Conservation (phyloP, 2,329 filamentous ascomycete genomes). For the Hymenoscyphus salicellus region DNA sequence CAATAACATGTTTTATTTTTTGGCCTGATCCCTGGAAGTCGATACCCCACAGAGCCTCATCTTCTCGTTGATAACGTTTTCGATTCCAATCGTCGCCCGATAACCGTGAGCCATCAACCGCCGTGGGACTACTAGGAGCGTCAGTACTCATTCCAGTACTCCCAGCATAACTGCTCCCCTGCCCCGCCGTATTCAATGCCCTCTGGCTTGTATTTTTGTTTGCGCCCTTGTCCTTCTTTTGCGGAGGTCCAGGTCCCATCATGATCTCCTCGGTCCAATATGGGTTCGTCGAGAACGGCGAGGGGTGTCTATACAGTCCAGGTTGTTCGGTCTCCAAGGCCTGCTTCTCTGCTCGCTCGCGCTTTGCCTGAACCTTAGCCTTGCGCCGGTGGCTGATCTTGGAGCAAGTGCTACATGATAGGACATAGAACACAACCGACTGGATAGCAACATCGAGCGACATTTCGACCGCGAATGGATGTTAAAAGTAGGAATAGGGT, state of each 20-base stretch:
- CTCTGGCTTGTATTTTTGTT: constrained; percentile 59
- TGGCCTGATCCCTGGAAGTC: constrained; percentile 48
- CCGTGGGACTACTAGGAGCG: constrained; percentile 43
- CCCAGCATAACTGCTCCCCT: constrained; percentile 50
- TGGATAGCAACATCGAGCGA: constrained; percentile 62
- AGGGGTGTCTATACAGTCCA: constrained; percentile 72
- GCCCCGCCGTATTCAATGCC: constrained; percentile 56
- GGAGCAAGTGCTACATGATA: constrained; percentile 76
- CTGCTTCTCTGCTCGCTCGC: constrained; percentile 63
- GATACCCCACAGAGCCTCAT: constrained; percentile 80
- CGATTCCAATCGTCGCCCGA: constrained; percentile 67
- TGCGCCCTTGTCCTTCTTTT: constrained; percentile 46
- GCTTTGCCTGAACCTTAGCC: constrained; percentile 66
- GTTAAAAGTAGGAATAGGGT: constrained; percentile 4
- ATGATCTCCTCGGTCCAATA: constrained; percentile 86
- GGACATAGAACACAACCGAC: constrained; percentile 74
- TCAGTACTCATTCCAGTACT: constrained; percentile 37
- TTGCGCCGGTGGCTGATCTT: constrained; percentile 67
- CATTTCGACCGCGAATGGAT: constrained; percentile 38
- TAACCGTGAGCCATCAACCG: constrained; percentile 44
- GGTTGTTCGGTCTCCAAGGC: constrained; percentile 67
- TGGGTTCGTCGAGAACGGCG: constrained; percentile 80
- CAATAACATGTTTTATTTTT: constrained; percentile 47
- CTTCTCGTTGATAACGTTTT: constrained; percentile 78
- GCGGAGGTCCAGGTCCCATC: constrained; percentile 72